These are phyloP conservation scores for Rhizomucor miehei DNA, from an alignment of 371 early-diverging fungal species.

Conservation along the genomic window DNA sequence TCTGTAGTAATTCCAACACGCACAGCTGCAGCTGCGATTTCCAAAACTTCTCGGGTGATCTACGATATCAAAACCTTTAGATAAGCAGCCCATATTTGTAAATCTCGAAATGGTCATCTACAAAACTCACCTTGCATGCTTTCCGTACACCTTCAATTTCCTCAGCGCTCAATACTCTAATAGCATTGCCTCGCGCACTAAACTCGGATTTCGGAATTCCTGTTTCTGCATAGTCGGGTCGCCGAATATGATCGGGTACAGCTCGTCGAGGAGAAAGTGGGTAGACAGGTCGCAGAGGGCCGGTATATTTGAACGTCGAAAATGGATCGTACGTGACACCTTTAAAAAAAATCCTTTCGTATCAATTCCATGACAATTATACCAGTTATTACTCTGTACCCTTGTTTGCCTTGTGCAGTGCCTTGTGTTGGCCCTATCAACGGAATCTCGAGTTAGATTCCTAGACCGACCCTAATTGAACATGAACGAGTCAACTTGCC, in stretches of 20 bases:
- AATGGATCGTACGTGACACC: conserved; percentile 74
- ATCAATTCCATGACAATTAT: neutral
- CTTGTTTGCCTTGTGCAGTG: conserved; percentile 16
- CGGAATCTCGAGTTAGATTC: neutral
- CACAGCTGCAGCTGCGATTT: conserved; percentile 77
- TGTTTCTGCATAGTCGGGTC: conserved; percentile 84
- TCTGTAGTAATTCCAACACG: conserved; percentile 90
- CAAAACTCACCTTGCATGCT: conserved; percentile 67
- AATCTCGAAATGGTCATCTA: neutral
- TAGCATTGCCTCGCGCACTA: conserved; percentile 55
- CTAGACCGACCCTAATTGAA: neutral
- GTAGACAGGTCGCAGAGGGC: conserved; percentile 80
- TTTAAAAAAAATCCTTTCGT: neutral
- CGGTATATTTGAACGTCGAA: conserved; percentile 77
- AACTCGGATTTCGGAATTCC: conserved; percentile 73
- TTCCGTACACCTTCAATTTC: conserved; percentile 80
- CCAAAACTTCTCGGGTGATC: conserved; percentile 87
- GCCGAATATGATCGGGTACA: conserved; percentile 73
- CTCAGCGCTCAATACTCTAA: conserved; percentile 60
- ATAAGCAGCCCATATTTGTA: no score
- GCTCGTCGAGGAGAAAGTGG: conserved; percentile 76
- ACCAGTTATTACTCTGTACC: conserved; percentile 18
- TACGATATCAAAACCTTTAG: conserved; percentile 16
- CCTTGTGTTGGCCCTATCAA: conserved; percentile 55
- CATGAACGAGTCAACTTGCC: conserved; percentile 31